Evolutionary conservation across 306 rosid genomes (phyloP).

Genomic region (Ceratonia siliqua): DNA sequence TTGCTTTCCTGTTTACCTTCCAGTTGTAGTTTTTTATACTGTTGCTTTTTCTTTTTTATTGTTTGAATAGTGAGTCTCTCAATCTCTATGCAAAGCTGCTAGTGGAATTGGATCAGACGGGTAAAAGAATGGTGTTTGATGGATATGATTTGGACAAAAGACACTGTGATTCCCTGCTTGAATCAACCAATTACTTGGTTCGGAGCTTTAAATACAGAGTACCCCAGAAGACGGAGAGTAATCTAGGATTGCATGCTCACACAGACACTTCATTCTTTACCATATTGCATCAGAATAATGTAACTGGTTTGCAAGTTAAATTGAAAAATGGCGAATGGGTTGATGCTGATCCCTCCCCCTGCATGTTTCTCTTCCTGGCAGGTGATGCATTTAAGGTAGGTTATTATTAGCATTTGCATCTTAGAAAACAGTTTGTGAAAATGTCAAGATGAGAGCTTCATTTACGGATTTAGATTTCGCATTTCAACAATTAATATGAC

Average conservation of each 20-base stretch:
- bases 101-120: constrained; percentile 35
- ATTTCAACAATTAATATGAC: too few relatives aligned
- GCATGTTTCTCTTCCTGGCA: constrained; percentile 36
- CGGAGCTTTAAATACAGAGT: constrained; percentile 33
- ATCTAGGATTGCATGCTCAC: constrained; percentile 39
- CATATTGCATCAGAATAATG: constrained; percentile 42
- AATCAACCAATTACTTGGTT: constrained; percentile 38
- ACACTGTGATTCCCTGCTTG: constrained; percentile 32
- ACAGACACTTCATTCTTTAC: constrained; percentile 37
- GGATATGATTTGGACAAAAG: constrained; percentile 37
- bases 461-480: too few relatives aligned
- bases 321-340: constrained; percentile 40
- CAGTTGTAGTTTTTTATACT: neutral
- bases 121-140: constrained; percentile 34
- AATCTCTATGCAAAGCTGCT: constrained; percentile 34
- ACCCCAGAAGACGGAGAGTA: constrained; percentile 23
- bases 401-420: neutral
- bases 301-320: constrained; percentile 39
- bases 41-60: neutral
- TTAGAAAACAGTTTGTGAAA: neutral
- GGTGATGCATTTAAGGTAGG: constrained; percentile 42
- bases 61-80: constrained; percentile 29
- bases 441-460: neutral
- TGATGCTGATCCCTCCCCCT: constrained; percentile 35
- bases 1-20: neutral